Conservation (phyloP, 164 flowering plant species). For the Aristolochia contorta region DNA sequence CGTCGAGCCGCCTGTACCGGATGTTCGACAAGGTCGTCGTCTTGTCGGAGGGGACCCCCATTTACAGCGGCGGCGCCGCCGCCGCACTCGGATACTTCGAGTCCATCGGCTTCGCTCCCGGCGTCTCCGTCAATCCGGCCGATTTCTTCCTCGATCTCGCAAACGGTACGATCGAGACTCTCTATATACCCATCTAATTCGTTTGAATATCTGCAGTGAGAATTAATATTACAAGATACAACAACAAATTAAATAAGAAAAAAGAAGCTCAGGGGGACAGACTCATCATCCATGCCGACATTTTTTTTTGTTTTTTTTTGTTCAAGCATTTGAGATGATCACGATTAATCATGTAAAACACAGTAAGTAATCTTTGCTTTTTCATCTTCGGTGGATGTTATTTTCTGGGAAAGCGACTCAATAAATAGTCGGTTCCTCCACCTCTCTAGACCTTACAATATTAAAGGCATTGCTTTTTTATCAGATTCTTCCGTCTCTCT, state of each 20-base stretch:
- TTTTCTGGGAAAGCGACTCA: too few relatives aligned
- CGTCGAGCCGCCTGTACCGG: constrained; percentile 65
- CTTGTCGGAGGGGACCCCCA: constrained; percentile 64
- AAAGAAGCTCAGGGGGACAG: too few relatives aligned
- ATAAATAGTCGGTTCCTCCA: too few relatives aligned
- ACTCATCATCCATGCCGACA: background rate
- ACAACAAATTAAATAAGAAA: too few relatives aligned
- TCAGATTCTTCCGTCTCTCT: too few relatives aligned
- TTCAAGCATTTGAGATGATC: background rate
- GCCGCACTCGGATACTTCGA: constrained; percentile 64
- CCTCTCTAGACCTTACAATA: too few relatives aligned
- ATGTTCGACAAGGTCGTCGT: constrained; percentile 85
- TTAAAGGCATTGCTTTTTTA: too few relatives aligned
- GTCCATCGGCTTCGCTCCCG: constrained; percentile 48
- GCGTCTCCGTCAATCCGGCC: constrained; percentile 59
- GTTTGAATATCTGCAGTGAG: background rate
- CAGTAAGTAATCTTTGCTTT: too few relatives aligned
- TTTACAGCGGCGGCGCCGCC: constrained; percentile 53
- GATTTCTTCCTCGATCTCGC: constrained; percentile 92
- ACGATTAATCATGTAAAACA: too few relatives aligned
- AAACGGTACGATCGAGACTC: constrained; percentile 39
- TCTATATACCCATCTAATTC: background rate
- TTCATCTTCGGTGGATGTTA: too few relatives aligned
- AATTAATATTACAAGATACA: background rate
- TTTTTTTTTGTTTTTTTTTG: background rate